Evolutionary conservation across 2,329 filamentous ascomycete genomes (phyloP).

Genomic region (Ophiocordyceps sinensis): DNA sequence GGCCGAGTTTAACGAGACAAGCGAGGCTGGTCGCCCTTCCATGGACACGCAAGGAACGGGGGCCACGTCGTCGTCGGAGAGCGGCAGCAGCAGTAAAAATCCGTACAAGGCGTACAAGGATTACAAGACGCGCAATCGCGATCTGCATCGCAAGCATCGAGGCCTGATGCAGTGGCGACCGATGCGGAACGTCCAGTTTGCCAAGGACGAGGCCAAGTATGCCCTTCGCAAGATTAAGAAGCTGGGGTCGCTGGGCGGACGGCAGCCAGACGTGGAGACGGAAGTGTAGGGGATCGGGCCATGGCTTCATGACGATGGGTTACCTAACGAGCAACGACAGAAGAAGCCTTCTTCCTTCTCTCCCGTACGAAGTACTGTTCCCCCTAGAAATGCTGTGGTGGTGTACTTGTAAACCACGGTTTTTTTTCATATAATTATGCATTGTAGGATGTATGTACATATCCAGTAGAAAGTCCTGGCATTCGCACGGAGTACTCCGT

Average conservation of each 20-base stretch:
- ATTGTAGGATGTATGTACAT: no score
- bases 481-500: no score
- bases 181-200: conserved; percentile 72
- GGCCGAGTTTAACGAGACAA: conserved; percentile 14
- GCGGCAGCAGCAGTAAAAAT: conserved; percentile 28
- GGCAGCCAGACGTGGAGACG: conserved; percentile 81
- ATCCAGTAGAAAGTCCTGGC: no score
- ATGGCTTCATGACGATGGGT: background rate
- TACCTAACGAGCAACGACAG: background rate
- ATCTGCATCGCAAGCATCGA: conserved; percentile 72
- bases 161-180: conserved; percentile 94
- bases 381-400: no score
- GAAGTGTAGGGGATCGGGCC: conserved; percentile 32
- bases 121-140: conserved; percentile 53
- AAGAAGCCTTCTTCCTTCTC: background rate
- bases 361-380: no score
- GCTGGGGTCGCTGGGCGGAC: conserved; percentile 61
- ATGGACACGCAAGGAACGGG: conserved; percentile 24
- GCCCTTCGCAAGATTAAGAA: conserved; percentile 63
- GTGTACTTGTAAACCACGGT: no score
- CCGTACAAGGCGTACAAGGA: conserved; percentile 45
- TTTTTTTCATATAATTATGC: no score
- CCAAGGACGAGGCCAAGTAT: conserved; percentile 73
- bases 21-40: conserved; percentile 18
- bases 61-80: conserved; percentile 15